Base-by-base conservation (phyloP, 1,284 basidiomycete genomes). In the Microbotryum saponariae region DNA sequence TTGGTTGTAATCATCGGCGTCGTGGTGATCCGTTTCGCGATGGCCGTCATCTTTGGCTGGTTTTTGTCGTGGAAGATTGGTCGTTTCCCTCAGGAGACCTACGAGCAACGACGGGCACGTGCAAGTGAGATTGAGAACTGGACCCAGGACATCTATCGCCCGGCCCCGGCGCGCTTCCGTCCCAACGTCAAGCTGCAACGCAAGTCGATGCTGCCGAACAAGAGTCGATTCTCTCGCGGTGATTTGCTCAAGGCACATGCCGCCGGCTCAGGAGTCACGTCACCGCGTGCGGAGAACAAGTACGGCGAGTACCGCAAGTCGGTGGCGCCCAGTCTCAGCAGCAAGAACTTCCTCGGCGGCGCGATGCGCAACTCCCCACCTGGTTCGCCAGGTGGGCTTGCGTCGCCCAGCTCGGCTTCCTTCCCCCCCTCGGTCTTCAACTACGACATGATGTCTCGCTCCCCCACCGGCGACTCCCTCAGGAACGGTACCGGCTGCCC, bases 31-130 rank as follows among this genome's bases (percentile, higher is more conserved):
- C 91, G 92, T 65, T 99, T 97, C 79, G 80, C 83, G 70, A 94
- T 98, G 91, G 94, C 96, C 49, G 88, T 97, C 71, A 81, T 91
- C 74, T 99, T 98, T 77, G 83, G 89, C 48, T 99, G 94, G 94
- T 98, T 97, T 82, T 85, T 91, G 74, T 91, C 89, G 25, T 92
- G 89, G 87, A 85, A 85, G 72, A 81, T 99, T 49, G 94, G 94
- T 57, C 88, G 90, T 71, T 98, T 97, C 80, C 86, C 87, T 69
- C 83, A 85, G 58, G 96, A 98, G 78, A 90, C 91, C 44, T 92
- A 94, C 75, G 87, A 91, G 73, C 85, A 97, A 74, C 84, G 93
- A n/a, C 92, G 91, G 85, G 84, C 86, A 69, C 85, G 94, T 33
- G 85, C 88, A 16, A 83, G 82, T 48, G 90, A 92, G 75, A 96